Percentiles rank a stretch among this genome's conserved stretches.
These are phyloP conservation scores for Sporopachydermia lactativora DNA, from an alignment of 805 yeast species.

Conservation along the genomic window DNA sequence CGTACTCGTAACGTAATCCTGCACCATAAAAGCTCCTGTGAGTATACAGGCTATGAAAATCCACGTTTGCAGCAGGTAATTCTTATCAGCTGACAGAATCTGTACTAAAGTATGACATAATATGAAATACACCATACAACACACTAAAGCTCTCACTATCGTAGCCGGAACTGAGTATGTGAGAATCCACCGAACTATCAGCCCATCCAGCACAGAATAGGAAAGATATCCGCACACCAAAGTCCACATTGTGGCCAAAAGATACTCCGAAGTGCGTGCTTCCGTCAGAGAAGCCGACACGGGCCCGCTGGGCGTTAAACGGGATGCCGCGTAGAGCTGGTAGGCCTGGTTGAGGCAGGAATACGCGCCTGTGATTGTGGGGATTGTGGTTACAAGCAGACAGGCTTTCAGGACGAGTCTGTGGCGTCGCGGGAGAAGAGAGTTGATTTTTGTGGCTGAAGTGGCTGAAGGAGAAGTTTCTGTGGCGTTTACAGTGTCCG, in stretches of 20 bases:
- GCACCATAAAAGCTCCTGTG: conserved; percentile 69
- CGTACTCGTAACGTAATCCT: conserved; percentile 77
- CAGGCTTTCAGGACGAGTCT: background rate
- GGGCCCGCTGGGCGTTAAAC: conserved; percentile 3
- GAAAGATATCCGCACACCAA: conserved; percentile 75
- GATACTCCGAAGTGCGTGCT: conserved; percentile 64
- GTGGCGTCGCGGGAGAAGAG: background rate
- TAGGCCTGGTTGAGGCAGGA: background rate
- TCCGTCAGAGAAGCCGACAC: conserved; percentile 29
- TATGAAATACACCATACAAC: conserved; percentile 60
- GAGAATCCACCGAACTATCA: conserved; percentile 89
- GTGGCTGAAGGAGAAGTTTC: background rate
- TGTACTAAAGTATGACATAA: conserved; percentile 55
- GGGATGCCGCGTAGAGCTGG: background rate
- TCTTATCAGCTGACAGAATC: conserved; percentile 55
- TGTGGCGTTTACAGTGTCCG: background rate
- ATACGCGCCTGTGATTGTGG: background rate
- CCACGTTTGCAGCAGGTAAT: conserved; percentile 81
- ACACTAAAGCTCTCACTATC: conserved; percentile 70
- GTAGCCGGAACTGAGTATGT: conserved; percentile 83
- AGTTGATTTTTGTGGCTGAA: background rate
- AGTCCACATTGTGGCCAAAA: conserved; percentile 76
- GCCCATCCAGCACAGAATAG: conserved; percentile 72
- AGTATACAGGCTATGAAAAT: conserved; percentile 74
- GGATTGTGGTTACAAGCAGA: background rate